Percentiles rank a stretch among this genome's conserved stretches.
Evolutionary conservation across 2,329 filamentous ascomycete genomes (phyloP).

Genomic region (Penicillium digitatum): DNA sequence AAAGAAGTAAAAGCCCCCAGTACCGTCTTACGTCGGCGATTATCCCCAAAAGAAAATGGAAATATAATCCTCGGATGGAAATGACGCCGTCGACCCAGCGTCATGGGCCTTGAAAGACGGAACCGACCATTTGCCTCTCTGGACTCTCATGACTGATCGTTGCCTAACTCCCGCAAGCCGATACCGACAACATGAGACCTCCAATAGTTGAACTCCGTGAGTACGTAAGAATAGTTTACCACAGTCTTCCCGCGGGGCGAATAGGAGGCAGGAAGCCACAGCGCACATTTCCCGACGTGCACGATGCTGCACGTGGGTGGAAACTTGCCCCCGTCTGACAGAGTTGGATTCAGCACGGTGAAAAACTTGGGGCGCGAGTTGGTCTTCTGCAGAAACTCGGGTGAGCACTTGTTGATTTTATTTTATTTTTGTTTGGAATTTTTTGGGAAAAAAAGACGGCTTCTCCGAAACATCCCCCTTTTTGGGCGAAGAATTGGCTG

Average conservation of each 20-base stretch:
- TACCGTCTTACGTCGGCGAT: too few species aligned
- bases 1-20: neutral
- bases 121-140: constrained; percentile 7
- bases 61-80: neutral
- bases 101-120: neutral
- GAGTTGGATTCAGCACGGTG: constrained; percentile 4
- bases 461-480: neutral
- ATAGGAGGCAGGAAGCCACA: neutral
- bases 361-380: constrained; percentile 7
- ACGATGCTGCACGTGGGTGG: constrained; percentile 5
- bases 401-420: neutral
- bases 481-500: constrained; percentile 5
- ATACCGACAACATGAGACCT: constrained; percentile 4
- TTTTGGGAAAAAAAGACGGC: neutral
- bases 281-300: neutral
- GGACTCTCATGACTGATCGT: constrained; percentile 3
- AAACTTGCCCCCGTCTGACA: constrained; percentile 5
- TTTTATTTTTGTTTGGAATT: too few species aligned
- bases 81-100: neutral
- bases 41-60: neutral
- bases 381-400: constrained; percentile 13
- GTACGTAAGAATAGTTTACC: neutral
- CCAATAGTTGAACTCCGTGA: neutral
- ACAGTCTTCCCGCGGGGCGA: neutral
- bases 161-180: constrained; percentile 7